Conservation (phyloP, 139 green algal species). For the Tetraselmis striata region DNA sequence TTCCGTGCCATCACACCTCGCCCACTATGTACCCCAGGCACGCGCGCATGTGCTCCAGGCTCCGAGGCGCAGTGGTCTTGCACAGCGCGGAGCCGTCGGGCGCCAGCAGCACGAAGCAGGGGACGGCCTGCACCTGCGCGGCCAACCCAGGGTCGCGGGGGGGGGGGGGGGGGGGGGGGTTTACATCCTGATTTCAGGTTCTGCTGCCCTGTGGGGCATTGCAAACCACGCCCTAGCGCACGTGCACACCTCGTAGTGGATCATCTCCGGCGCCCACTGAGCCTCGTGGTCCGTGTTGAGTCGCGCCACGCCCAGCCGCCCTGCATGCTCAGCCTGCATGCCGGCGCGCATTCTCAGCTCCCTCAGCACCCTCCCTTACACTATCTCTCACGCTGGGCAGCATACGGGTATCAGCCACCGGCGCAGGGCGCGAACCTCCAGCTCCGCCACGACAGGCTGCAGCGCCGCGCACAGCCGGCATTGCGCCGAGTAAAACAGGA, state of each 20-base stretch:
- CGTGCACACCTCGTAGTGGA: too few species aligned
- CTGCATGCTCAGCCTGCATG: background rate
- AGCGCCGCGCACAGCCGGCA: background rate
- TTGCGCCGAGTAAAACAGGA: background rate
- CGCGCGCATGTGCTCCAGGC: background rate
- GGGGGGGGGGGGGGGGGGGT: too few species aligned
- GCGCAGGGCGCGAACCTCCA: background rate
- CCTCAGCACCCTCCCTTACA: too few species aligned
- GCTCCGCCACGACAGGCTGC: background rate
- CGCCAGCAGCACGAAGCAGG: background rate
- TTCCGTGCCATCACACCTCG: too few species aligned
- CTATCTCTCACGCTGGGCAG: too few species aligned
- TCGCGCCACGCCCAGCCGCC: background rate
- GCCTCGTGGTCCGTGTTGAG: background rate
- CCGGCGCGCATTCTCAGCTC: background rate
- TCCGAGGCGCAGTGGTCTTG: background rate
- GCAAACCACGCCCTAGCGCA: too few species aligned
- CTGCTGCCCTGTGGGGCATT: too few species aligned
- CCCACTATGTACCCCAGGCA: background rate
- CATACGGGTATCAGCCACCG: background rate
- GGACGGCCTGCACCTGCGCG: background rate
- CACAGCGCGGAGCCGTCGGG: background rate
- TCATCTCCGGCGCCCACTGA: background rate
- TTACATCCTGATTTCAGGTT: too few species aligned
- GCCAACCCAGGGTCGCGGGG: too few species aligned